Evolutionary conservation across 2,329 filamentous ascomycete species (phyloP), one percentile per base, ranked within the genome.

Genomic region (Colletotrichum caudatum): DNA sequence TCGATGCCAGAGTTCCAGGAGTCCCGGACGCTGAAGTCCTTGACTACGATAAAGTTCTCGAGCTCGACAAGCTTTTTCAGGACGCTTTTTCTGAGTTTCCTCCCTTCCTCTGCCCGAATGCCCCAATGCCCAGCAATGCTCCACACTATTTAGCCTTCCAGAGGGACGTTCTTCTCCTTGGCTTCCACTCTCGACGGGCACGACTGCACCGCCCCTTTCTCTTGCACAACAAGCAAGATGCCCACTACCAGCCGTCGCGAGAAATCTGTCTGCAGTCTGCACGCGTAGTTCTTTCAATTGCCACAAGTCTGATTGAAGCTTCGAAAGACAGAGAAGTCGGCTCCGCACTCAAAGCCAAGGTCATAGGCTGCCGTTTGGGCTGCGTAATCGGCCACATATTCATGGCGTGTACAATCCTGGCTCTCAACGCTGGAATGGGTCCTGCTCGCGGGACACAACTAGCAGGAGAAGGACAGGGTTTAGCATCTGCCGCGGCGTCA

Each of bases 11-110:
- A 18, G 77, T 77, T 8, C 72, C 78, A 20, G 72, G 73, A 12
- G 70, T 74, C 0, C 74, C 77, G 9, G 76, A 71, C 16, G 71
- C 74, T n/a, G 81, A 83, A 14, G 76, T 78, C 29, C 74, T 77
- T 4, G 74, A 79, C 35, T 80, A 81, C 50, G 73, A 77, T 2
- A 76, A 76, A 18, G 76, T 83, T 18, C 53, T 80, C 48, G 76
- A 80, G 11, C 73, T 83, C 5, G 81, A 82, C 69, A 56, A 44
- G 1, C 74, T 78, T 14, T 79, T 79, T 20, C 66, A 74, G 29
- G 66, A 74, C 9, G 69, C 61, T 0, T 35, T 77, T 3, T 48
- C 69, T 6, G 51, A 66, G 1, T 69, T 78, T 16, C 78, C 78
- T 0, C 66, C 74, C 0, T 73, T 70, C 26, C 64, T 78, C 9